phyloP scores from a whole-genome alignment of 2,329 filamentous ascomycete species.

The Raffaelea deltoideospora region DNA sequence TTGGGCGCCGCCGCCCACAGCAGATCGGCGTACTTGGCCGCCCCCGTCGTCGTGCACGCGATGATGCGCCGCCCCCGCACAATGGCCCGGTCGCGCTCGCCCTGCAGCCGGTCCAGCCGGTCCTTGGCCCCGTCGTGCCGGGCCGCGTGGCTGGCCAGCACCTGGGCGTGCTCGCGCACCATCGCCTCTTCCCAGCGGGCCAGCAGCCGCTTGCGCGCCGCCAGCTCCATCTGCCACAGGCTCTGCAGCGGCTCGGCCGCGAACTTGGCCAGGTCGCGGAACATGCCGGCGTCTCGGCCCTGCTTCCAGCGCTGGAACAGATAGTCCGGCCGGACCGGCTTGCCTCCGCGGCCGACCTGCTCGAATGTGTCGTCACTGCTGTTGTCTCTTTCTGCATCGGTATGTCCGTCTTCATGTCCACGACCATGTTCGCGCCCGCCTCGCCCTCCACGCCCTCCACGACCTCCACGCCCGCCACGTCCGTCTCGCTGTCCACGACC shows the following conservation, averaged over 20 bases:
- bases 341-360: constrained; percentile 7
- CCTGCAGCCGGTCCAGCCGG: constrained; percentile 26
- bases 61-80: constrained; percentile 40
- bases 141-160: constrained; percentile 20
- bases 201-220: background rate
- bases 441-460: too few species aligned
- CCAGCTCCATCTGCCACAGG: background rate
- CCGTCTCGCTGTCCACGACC: too few species aligned
- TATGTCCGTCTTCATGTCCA: too few species aligned
- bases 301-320: constrained; percentile 11
- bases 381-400: too few species aligned
- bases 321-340: background rate
- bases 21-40: constrained; percentile 42
- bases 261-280: background rate
- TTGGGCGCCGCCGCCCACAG: constrained; percentile 40
- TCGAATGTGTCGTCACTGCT: constrained; percentile 16
- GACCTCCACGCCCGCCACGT: too few species aligned
- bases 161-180: background rate
- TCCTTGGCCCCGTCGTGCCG: constrained; percentile 26
- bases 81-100: constrained; percentile 20
- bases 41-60: constrained; percentile 56
- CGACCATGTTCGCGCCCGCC: too few species aligned
- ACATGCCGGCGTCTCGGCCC: background rate
- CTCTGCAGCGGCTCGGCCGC: too few species aligned
- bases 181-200: background rate